A percentile compares a stretch with the other conserved stretches of the same genome.
Evolutionary conservation across 2,329 filamentous ascomycete species (phyloP).

Genomic region (Juglanconis oblonga): DNA sequence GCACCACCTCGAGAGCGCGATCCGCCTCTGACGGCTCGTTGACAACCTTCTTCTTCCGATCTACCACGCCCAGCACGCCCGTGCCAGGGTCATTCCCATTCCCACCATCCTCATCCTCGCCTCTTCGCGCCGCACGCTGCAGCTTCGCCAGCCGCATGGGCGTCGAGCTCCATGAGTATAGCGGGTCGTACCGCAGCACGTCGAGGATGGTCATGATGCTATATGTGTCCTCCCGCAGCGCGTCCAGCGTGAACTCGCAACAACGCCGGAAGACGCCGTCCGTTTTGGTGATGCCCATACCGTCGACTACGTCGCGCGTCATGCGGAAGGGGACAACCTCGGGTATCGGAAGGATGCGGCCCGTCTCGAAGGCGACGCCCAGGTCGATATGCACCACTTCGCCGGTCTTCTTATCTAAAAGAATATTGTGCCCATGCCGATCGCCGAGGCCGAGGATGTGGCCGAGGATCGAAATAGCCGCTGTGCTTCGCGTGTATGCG

Average conservation of each 20-base stretch:
- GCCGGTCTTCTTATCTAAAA: slow-evolving; percentile 83
- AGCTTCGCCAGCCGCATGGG: slow-evolving; percentile 62
- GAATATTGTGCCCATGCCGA: slow-evolving; percentile 93
- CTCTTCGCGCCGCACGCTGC: slow-evolving; percentile 56
- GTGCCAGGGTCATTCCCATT: slow-evolving; percentile 31
- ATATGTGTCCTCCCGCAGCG: slow-evolving; percentile 90
- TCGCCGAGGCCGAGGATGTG: slow-evolving; percentile 92
- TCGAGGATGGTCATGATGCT: slow-evolving; percentile 99
- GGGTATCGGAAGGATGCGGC: slow-evolving; percentile 89
- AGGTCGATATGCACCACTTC: slow-evolving; percentile 97
- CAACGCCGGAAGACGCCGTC: slow-evolving; percentile 97
- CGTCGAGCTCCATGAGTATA: slow-evolving; percentile 94
- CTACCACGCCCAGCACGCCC: slow-evolving; percentile 33
- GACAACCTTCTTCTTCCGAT: slow-evolving; percentile 36
- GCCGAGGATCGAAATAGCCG: slow-evolving; percentile 91
- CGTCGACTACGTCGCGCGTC: slow-evolving; percentile 92
- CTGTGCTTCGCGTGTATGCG: slow-evolving; percentile 89
- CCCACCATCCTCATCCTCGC: slow-evolving; percentile 37
- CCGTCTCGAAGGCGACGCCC: slow-evolving; percentile 94
- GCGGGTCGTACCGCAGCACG: slow-evolving; percentile 93
- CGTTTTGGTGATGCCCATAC: slow-evolving; percentile 91
- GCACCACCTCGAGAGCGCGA: slow-evolving; percentile 84
- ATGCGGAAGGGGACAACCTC: slow-evolving; percentile 95
- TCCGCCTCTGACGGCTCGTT: slow-evolving; percentile 76
- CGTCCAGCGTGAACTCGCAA: slow-evolving; percentile 95